Percentiles rank a stretch among this genome's conserved stretches.
These are phyloP conservation scores for Tetrahymena thermophila DNA, from an alignment of 73 alveolate genomes.

Conservation along the genomic window DNA sequence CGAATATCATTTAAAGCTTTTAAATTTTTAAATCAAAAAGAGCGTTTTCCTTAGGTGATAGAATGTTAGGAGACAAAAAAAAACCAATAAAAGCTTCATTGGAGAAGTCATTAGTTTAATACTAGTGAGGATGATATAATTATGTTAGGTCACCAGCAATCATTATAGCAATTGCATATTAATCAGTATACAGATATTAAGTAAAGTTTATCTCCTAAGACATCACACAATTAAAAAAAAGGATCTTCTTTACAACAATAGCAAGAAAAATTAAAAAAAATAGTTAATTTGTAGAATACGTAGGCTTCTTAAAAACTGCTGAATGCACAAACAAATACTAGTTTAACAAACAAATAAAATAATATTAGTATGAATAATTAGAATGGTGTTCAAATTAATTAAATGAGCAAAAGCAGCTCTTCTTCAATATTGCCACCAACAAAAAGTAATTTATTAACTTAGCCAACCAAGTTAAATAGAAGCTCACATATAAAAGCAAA, in stretches of 20 bases:
- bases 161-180: not conserved
- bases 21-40: not conserved
- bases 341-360: not conserved
- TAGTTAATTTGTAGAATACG: not conserved
- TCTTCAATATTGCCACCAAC: not conserved
- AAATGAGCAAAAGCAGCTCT: not conserved
- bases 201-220: not conserved
- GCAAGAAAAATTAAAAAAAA: not conserved
- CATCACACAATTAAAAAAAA: not conserved
- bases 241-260: not conserved
- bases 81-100: not conserved
- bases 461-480: not conserved
- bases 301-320: not conserved
- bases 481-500: not conserved
- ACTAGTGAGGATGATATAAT: not conserved
- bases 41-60: not conserved
- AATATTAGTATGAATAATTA: not conserved
- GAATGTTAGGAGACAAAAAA: not conserved
- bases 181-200: not conserved
- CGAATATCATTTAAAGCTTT: no score
- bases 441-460: not conserved
- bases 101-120: not conserved
- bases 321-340: not conserved
- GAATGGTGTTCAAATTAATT: not conserved
- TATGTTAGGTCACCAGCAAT: not conserved